Conservation (phyloP, 495 filamentous ascomycete genomes). For the Neurospora sp. region DNA sequence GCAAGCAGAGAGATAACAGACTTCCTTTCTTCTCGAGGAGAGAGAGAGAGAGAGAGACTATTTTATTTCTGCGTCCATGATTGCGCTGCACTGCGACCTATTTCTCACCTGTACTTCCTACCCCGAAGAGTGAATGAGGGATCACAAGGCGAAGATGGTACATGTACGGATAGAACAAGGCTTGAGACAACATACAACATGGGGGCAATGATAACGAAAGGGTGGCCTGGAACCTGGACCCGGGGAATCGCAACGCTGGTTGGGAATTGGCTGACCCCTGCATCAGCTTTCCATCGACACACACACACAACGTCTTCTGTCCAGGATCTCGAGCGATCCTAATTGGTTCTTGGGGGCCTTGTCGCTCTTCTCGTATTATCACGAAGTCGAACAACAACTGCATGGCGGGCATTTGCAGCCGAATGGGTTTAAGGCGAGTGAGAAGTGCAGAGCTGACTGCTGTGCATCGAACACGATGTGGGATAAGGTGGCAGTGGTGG, state of each 20-base stretch:
- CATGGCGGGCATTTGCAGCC: neutral
- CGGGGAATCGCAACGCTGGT: neutral
- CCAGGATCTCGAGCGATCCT: neutral
- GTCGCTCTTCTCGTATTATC: neutral
- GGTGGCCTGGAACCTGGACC: neutral
- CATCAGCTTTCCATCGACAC: neutral
- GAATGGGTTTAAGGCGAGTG: neutral
- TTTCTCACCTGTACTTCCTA: neutral
- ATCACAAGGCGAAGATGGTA: neutral
- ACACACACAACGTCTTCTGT: neutral
- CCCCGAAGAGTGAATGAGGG: neutral
- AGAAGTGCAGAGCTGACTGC: neutral
- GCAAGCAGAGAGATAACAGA: neutral
- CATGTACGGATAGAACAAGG: neutral
- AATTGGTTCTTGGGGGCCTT: neutral
- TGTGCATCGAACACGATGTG: neutral
- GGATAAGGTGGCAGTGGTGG: neutral
- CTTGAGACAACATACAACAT: neutral
- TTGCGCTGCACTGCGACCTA: neutral
- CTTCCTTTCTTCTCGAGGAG: neutral
- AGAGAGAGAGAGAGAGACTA: neutral
- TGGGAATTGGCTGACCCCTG: neutral
- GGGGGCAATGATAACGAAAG: neutral
- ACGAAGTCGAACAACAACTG: neutral
- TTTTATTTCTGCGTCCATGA: neutral